Evolutionary conservation across 2,329 filamentous ascomycete genomes (phyloP).

Genomic region (Hymenoscyphus fraxineus): DNA sequence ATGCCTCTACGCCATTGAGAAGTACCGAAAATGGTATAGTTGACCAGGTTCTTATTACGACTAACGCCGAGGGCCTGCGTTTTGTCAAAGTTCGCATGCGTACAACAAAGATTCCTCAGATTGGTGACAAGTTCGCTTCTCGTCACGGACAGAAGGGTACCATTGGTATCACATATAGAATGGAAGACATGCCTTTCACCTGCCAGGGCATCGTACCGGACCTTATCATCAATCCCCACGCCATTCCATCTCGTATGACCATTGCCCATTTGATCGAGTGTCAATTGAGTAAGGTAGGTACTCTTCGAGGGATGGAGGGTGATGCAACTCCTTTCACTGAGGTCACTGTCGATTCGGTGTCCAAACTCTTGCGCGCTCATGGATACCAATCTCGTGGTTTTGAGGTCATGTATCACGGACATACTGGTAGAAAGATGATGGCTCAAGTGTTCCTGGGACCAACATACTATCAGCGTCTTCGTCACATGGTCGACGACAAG

Average conservation of each 20-base stretch:
- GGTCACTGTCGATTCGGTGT: constrained; percentile 92
- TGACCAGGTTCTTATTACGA: constrained; percentile 88
- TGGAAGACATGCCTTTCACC: constrained; percentile 98
- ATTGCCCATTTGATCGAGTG: constrained; percentile 99
- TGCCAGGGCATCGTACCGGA: constrained; percentile 88
- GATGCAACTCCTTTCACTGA: constrained; percentile 98
- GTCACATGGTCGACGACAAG: constrained; percentile 99
- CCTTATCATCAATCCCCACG: constrained; percentile 98
- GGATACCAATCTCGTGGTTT: constrained; percentile 97
- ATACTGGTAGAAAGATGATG: constrained; percentile 89
- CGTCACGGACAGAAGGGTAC: constrained; percentile 99
- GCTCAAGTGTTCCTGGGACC: constrained; percentile 96
- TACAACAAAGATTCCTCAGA: constrained; percentile 97
- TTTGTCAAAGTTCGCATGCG: constrained; percentile 97
- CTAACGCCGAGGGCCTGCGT: constrained; percentile 87
- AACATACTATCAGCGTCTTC: constrained; percentile 96
- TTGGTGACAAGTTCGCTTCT: constrained; percentile 98
- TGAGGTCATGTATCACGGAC: constrained; percentile 98
- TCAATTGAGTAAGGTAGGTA: constrained; percentile 91
- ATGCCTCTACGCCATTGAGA: constrained; percentile 89
- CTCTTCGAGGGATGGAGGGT: constrained; percentile 89
- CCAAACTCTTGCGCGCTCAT: constrained; percentile 76
- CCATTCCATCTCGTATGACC: constrained; percentile 99
- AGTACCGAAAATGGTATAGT: constrained; percentile 97
- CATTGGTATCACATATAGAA: constrained; percentile 95